Conservation (phyloP, 106 monocot species). For the Alisma plantagoaquatica region DNA sequence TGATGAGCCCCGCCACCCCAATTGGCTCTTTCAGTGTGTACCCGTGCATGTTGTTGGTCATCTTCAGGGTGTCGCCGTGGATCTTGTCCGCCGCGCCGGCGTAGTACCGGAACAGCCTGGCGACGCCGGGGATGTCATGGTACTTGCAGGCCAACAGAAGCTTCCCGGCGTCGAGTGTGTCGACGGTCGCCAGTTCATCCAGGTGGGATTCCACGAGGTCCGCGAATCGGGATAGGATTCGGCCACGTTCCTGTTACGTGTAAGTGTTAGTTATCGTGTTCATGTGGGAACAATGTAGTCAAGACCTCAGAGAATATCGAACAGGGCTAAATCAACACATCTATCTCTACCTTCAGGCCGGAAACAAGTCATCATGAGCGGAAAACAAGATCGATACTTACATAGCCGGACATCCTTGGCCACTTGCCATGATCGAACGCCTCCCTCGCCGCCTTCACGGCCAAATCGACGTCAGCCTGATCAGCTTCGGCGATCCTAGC, state of each 20-base stretch:
- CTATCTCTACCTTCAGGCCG: too few relatives aligned
- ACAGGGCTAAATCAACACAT: too few relatives aligned
- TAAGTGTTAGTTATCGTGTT: too few relatives aligned
- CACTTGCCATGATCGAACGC: conserved; percentile 84
- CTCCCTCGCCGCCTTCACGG: conserved; percentile 57
- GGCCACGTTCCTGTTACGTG: conserved; percentile 26
- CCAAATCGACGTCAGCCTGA: conserved; percentile 37
- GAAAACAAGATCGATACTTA: conserved; percentile 11
- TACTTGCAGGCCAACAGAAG: conserved; percentile 4
- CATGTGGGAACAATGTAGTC: too few relatives aligned
- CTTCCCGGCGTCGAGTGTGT: conserved; percentile 24
- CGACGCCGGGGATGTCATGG: conserved; percentile 3
- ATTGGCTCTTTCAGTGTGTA: conserved; percentile 62
- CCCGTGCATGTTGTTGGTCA: conserved; percentile 27
- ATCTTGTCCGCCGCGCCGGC: conserved; percentile 64
- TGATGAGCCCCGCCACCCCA: conserved; percentile 55
- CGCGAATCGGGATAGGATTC: conserved; percentile 25
- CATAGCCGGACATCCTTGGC: too few relatives aligned
- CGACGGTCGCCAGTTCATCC: conserved; percentile 24
- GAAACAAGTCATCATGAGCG: too few relatives aligned
- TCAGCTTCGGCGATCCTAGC: conserved; percentile 43
- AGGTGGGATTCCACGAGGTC: conserved; percentile 28
- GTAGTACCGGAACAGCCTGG: conserved; percentile 18
- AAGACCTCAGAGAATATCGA: too few relatives aligned
- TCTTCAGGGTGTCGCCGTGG: conserved; percentile 57